These are phyloP conservation scores for Pestalotiopsis sp. DNA, from an alignment of 2,329 filamentous ascomycete genomes.

Conservation along the genomic window DNA sequence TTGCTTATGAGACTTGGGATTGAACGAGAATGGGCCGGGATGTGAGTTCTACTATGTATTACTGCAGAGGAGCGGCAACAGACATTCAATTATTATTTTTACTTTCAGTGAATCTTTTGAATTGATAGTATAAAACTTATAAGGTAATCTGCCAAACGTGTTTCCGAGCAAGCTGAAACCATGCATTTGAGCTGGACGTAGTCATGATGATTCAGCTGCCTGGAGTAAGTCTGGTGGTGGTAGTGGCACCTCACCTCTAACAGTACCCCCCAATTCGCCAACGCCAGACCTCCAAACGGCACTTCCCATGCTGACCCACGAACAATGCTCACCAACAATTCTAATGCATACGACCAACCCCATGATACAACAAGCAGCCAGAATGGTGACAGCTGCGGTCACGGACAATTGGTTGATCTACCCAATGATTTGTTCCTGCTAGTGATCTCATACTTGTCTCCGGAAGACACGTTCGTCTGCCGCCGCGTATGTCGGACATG, in stretches of 20 bases:
- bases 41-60: background rate
- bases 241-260: background rate
- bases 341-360: background rate
- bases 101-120: background rate
- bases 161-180: background rate
- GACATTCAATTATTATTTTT: background rate
- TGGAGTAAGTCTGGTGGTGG: background rate
- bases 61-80: background rate
- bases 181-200: background rate
- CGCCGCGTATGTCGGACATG: conserved; percentile 54
- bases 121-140: too few species aligned
- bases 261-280: background rate
- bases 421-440: conserved; percentile 62
- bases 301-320: background rate
- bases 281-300: background rate
- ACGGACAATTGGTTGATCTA: conserved; percentile 44
- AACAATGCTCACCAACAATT: background rate
- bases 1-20: background rate
- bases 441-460: conserved; percentile 48
- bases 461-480: conserved; percentile 51
- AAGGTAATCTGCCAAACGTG: too few species aligned
- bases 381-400: background rate
- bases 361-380: background rate
- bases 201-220: background rate
- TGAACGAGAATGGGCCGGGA: background rate